Percentiles rank a stretch among this genome's conserved stretches.
Conservation (phyloP, 2,329 filamentous ascomycete species). For the Sporothrix phasma region DNA sequence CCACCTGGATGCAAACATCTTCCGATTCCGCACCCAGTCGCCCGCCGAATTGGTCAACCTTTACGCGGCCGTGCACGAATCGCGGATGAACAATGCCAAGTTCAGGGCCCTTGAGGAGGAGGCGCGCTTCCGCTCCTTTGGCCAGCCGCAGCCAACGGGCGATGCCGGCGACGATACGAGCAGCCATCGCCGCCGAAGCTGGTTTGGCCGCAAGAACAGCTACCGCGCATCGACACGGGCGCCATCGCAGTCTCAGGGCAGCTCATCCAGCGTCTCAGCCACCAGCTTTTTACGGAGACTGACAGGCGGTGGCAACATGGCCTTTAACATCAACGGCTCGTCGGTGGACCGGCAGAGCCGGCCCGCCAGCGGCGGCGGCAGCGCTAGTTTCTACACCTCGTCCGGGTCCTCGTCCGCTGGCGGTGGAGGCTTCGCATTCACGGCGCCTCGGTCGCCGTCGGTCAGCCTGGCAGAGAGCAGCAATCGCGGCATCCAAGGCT, state of each 20-base stretch:
- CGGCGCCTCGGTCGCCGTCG: constrained; percentile 47
- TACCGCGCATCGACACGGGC: constrained; percentile 54
- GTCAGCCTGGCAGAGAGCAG: constrained; percentile 44
- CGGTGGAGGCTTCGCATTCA: constrained; percentile 23
- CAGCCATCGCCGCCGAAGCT: constrained; percentile 41
- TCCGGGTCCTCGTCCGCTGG: constrained; percentile 44
- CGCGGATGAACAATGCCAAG: constrained; percentile 84
- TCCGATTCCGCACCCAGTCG: constrained; percentile 79
- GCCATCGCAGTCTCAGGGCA: constrained; percentile 60
- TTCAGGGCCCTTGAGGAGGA: constrained; percentile 62
- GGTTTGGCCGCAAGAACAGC: constrained; percentile 55
- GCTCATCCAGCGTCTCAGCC: constrained; percentile 54
- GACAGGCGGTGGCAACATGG: constrained; percentile 53
- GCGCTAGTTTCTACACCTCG: constrained; percentile 48
- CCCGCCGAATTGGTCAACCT: constrained; percentile 69
- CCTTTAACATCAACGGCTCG: constrained; percentile 75
- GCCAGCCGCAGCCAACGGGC: constrained; percentile 38
- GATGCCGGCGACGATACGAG: constrained; percentile 37
- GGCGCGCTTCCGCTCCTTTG: constrained; percentile 63
- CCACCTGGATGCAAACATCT: constrained; percentile 57
- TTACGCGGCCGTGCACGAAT: constrained; percentile 78
- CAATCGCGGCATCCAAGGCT: constrained; percentile 40
- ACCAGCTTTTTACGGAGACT: constrained; percentile 71
- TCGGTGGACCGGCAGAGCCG: constrained; percentile 50
- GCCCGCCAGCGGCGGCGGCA: constrained; percentile 37